Evolutionary conservation across 1,284 basidiomycete species (phyloP).

Genomic region (Ceratobasidium sp.): DNA sequence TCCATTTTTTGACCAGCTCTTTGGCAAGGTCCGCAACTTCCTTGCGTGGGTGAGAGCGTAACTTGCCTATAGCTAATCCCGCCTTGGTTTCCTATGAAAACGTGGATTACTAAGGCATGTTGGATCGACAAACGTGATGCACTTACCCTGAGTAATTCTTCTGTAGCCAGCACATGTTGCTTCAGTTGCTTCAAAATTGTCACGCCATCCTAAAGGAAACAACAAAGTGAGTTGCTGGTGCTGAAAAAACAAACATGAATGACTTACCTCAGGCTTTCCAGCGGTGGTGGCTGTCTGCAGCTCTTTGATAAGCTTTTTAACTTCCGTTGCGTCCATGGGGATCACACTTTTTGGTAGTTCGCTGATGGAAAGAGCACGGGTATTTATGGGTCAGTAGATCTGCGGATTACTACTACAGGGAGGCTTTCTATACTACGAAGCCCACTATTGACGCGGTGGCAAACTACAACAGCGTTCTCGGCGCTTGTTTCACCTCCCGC

Average conservation of each 20-base stretch:
- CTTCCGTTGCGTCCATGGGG: conserved; percentile 63
- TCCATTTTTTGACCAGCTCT: conserved; percentile 94
- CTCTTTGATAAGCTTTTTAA: conserved; percentile 85
- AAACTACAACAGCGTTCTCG: conserved; percentile 9
- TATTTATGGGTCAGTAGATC: conserved; percentile 36
- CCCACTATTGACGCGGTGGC: conserved; percentile 12
- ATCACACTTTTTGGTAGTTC: conserved; percentile 8
- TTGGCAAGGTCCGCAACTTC: conserved; percentile 88
- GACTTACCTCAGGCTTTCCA: conserved; percentile 67
- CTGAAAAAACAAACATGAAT: conserved; percentile 61
- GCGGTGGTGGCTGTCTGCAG: conserved; percentile 73
- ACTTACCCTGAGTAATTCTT: conserved; percentile 89
- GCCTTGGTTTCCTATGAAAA: conserved; percentile 86
- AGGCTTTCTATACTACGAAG: conserved; percentile 32
- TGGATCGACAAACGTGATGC: conserved; percentile 54
- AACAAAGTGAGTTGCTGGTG: conserved; percentile 55
- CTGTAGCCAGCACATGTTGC: conserved; percentile 84
- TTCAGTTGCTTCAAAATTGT: conserved; percentile 81
- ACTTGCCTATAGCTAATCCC: conserved; percentile 92
- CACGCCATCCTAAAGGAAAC: conserved; percentile 73
- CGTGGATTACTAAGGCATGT: not conserved
- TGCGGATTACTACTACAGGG: conserved; percentile 35
- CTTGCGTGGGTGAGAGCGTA: conserved; percentile 80
- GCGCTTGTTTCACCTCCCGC: not conserved
- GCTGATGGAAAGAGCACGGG: conserved; percentile 5